Evolutionary conservation across 2,329 filamentous ascomycete species (phyloP), one percentile per base, ranked within the genome.

Genomic region (Sclerotinia trifoliorum): DNA sequence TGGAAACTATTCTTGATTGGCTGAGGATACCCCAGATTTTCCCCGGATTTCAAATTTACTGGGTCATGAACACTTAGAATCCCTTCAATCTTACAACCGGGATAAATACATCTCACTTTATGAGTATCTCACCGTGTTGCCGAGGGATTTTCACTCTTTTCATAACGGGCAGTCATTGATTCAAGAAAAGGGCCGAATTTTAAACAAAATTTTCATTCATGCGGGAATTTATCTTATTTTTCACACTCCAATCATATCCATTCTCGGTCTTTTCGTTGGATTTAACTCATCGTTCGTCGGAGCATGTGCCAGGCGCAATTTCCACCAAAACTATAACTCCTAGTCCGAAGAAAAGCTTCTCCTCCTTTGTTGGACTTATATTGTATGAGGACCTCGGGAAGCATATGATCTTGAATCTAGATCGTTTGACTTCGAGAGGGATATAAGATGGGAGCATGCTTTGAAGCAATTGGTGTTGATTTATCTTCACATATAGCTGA

Each of bases 131-230:
- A 62, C 60, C 39, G 21, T 46, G 10, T 51, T 19, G n/a, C 29
- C 46, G 60, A 51, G 29, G 1, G 39, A 49, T 35, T 10, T 49
- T 7, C 2, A 39, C 13, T 6, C 21, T 42, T 26, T 21, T 7
- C n/a, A 26, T 26, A n/a, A n/a, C n/a, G n/a, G n/a, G n/a, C 17
- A 26, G 46, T 21, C 32, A 51, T 39, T 17, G 2, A 42, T 26
- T 13, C 3, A 21, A 7, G 21, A 51, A 63, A 63, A 39, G 60
- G 60, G 21, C 60, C 60, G 60, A 63, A 51, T 51, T 19, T 42
- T 24, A n/a, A 35, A 35, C 7, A 8, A 35, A 35, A 35, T 35
- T 35, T 35, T 5, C 7, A 35, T 35, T 35, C 6, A 29, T 29
- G 29, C 8, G 6, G 5, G 35, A 10, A 35, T 35, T 35, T 10